Evolutionary conservation across 805 yeast genomes (phyloP).

Genomic region (Tetrapisispora phaffii): DNA sequence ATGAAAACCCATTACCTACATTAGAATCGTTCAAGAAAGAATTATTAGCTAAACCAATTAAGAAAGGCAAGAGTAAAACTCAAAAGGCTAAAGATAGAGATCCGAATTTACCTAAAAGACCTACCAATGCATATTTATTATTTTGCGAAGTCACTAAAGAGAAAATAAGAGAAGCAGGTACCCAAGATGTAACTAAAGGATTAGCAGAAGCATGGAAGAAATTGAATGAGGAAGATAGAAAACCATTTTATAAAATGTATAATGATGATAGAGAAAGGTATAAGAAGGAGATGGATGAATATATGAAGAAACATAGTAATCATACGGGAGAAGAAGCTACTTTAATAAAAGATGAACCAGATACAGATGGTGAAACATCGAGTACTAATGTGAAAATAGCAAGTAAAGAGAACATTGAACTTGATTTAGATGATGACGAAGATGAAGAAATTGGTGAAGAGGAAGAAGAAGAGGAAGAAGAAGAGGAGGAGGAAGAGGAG

Average conservation of each 20-base stretch:
- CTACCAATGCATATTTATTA: conserved; percentile 79
- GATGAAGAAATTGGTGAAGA: conserved; percentile 4
- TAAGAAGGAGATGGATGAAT: conserved; percentile 56
- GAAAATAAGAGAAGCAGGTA: conserved; percentile 48
- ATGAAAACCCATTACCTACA: conserved; percentile 26
- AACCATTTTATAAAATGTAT: conserved; percentile 64
- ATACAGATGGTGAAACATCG: conserved; percentile 8
- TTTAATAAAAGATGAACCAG: conserved; percentile 3
- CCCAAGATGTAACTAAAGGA: conserved; percentile 61
- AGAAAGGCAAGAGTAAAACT: conserved; percentile 20
- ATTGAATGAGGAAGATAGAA: conserved; percentile 56
- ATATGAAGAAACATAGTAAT: conserved; percentile 21
- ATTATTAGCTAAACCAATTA: conserved; percentile 16
- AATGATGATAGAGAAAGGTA: conserved; percentile 74
- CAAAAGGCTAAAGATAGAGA: conserved; percentile 46
- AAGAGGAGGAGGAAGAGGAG: neutral
- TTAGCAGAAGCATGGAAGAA: conserved; percentile 82
- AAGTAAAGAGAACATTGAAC: conserved; percentile 11
- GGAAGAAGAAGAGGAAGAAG: neutral
- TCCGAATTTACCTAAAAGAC: conserved; percentile 80
- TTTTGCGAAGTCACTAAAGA: conserved; percentile 85
- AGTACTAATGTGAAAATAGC: neutral
- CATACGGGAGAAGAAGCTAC: conserved; percentile 11
- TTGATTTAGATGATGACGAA: conserved; percentile 12
- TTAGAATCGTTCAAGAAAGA: conserved; percentile 22